These are phyloP conservation scores for Kwoniella newhampshirensis DNA, from an alignment of 768 basidiomycete genomes.

Conservation along the genomic window DNA sequence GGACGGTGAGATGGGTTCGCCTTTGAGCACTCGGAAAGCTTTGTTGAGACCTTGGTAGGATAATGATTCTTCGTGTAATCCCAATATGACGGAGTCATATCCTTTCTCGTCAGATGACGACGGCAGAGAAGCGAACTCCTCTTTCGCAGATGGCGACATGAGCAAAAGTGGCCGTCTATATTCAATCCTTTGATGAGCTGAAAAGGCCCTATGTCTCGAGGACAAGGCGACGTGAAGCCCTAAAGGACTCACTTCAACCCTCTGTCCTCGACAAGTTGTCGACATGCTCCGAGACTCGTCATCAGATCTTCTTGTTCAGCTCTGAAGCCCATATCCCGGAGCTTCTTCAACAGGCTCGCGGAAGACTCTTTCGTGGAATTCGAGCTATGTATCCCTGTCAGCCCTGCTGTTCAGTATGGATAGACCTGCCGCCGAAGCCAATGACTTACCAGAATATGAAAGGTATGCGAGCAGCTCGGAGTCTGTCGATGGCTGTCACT, in stretches of 20 bases:
- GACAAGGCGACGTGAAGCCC: not conserved
- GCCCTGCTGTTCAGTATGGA: not conserved
- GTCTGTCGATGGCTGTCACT: slow-evolving; percentile 55
- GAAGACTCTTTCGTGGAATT: slow-evolving; percentile 70
- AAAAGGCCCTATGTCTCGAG: not conserved
- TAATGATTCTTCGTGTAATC: slow-evolving; percentile 61
- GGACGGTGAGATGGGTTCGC: slow-evolving; percentile 51
- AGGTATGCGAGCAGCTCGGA: slow-evolving; percentile 48
- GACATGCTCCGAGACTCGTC: slow-evolving; percentile 67
- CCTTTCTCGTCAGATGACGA: slow-evolving; percentile 18
- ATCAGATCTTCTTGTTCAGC: slow-evolving; percentile 59
- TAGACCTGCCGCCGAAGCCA: not conserved
- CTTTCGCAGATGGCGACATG: slow-evolving; percentile 57
- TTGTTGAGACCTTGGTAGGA: slow-evolving; percentile 63
- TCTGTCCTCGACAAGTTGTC: slow-evolving; percentile 56
- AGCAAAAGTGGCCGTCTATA: slow-evolving; percentile 53
- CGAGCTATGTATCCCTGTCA: slow-evolving; percentile 59
- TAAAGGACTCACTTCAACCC: slow-evolving; percentile 53
- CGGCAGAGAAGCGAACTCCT: slow-evolving; percentile 52
- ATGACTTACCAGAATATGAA: slow-evolving; percentile 56
- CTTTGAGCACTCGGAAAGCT: slow-evolving; percentile 66
- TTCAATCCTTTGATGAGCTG: not conserved
- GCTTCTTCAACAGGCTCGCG: slow-evolving; percentile 55
- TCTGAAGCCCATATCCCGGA: slow-evolving; percentile 60
- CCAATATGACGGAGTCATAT: slow-evolving; percentile 67